phyloP scores from a whole-genome alignment of 73 alveolate species.

The Blepharisma stoltei region DNA sequence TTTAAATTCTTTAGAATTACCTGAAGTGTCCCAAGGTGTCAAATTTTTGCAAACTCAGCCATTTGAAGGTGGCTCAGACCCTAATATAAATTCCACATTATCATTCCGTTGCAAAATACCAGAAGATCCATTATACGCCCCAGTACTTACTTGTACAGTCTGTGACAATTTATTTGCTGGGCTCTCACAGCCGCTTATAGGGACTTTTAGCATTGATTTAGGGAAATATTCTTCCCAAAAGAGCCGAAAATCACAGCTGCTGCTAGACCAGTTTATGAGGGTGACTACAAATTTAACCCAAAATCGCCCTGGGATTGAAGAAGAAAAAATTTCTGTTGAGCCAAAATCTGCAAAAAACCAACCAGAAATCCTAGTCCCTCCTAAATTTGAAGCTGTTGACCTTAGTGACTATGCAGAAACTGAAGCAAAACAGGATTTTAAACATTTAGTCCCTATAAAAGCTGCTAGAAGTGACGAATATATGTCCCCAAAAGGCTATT shows the following conservation, averaged over 20 bases:
- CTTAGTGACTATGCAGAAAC: too few species aligned
- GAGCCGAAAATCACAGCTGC: background rate
- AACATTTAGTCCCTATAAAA: too few species aligned
- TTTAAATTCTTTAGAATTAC: constrained; percentile 66
- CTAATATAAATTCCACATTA: constrained; percentile 74
- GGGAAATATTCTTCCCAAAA: background rate
- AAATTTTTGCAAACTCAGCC: constrained; percentile 74
- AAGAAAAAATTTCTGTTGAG: constrained; percentile 5
- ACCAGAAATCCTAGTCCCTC: too few species aligned
- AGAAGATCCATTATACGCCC: constrained; percentile 69
- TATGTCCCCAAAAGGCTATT: too few species aligned
- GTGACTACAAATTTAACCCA: background rate
- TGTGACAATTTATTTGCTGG: constrained; percentile 83
- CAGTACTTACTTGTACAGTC: constrained; percentile 76
- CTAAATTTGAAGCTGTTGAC: too few species aligned
- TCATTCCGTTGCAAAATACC: constrained; percentile 73
- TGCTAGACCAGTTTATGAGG: too few species aligned
- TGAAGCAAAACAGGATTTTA: too few species aligned
- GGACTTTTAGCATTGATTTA: constrained; percentile 64
- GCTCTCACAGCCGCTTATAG: constrained; percentile 70
- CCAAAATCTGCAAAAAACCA: too few species aligned
- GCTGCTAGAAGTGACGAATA: too few species aligned
- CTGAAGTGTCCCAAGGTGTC: constrained; percentile 59
- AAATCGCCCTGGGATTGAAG: background rate
- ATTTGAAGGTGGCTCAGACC: constrained; percentile 76